Conservation (phyloP, 2,329 filamentous ascomycete genomes). For the Lojkania enalia region DNA sequence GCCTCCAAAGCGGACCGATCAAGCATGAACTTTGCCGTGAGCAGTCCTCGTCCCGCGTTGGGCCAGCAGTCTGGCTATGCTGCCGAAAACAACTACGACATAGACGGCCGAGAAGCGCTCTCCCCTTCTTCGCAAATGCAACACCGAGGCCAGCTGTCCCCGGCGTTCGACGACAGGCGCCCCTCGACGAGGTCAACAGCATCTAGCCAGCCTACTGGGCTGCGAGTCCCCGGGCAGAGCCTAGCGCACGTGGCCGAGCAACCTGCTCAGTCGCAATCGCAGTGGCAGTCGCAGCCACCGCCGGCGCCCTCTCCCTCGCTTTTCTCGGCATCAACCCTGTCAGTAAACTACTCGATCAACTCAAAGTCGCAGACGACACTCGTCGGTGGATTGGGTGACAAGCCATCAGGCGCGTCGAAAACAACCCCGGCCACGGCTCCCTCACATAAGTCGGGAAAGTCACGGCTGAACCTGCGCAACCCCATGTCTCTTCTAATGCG, state of each 20-base stretch:
- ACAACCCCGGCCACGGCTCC: constrained; percentile 21
- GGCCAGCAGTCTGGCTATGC: constrained; percentile 6
- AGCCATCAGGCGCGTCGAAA: constrained; percentile 29
- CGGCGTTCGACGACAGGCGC: constrained; percentile 24
- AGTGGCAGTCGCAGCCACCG: not conserved
- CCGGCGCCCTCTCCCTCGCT: constrained; percentile 18
- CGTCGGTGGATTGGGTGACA: constrained; percentile 37
- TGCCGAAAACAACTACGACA: constrained; percentile 6
- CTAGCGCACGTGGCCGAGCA: constrained; percentile 27
- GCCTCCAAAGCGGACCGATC: constrained; percentile 37
- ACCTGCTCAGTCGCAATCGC: constrained; percentile 18
- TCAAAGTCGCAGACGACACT: constrained; percentile 42
- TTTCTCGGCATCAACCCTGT: constrained; percentile 26
- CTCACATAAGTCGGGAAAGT: constrained; percentile 47
- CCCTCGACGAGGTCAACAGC: constrained; percentile 23
- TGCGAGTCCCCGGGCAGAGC: constrained; percentile 32
- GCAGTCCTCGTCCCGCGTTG: constrained; percentile 15
- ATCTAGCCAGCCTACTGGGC: constrained; percentile 34
- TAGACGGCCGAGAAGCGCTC: constrained; percentile 12
- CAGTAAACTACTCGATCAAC: constrained; percentile 29
- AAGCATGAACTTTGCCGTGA: constrained; percentile 14
- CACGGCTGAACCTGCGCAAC: constrained; percentile 60
- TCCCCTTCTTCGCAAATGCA: constrained; percentile 22
- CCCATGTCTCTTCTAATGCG: constrained; percentile 64
- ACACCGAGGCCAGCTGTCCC: constrained; percentile 24